A percentile compares a stretch with the other conserved stretches of the same genome.
Conservation (phyloP, 176 grass and related monocot genomes). For the Sorghum bicolor region DNA sequence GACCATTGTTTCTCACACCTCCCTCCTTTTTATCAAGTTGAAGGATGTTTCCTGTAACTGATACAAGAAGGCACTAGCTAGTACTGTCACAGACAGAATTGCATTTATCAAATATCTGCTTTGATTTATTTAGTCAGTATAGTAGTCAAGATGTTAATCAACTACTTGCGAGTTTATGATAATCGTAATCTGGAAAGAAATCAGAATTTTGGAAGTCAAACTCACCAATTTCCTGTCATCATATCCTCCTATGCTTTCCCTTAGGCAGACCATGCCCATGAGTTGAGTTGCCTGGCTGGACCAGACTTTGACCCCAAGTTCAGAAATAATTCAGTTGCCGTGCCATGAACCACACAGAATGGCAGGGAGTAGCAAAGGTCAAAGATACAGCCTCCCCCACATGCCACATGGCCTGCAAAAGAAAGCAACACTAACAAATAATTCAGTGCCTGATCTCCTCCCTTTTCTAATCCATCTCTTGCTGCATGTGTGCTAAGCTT, state of each 20-base stretch:
- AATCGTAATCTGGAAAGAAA: neutral
- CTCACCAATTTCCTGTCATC: neutral
- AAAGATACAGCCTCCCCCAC: slow-evolving; percentile 43
- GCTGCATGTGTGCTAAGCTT: slow-evolving; percentile 26
- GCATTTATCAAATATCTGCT: neutral
- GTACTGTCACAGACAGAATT: neutral
- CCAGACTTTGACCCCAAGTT: slow-evolving; percentile 32
- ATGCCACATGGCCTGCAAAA: slow-evolving; percentile 10
- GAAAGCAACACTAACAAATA: slow-evolving; percentile 35
- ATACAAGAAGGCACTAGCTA: neutral
- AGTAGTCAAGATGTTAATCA: neutral
- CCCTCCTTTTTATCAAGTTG: neutral
- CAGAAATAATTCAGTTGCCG: slow-evolving; percentile 6
- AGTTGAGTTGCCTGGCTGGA: neutral
- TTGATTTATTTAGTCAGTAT: neutral
- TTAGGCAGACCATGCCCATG: neutral
- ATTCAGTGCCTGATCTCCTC: slow-evolving; percentile 31
- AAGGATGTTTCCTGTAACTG: neutral
- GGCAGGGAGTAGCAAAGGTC: slow-evolving; percentile 12
- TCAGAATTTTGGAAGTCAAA: neutral
- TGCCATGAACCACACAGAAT: neutral
- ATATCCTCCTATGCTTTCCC: neutral
- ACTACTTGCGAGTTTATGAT: neutral
- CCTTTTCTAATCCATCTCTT: slow-evolving; percentile 27
- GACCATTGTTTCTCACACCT: neutral